Evolutionary conservation across 208 protist species (phyloP), one percentile per base, ranked within the genome.

Genomic region (Trypanosoma cruzi): DNA sequence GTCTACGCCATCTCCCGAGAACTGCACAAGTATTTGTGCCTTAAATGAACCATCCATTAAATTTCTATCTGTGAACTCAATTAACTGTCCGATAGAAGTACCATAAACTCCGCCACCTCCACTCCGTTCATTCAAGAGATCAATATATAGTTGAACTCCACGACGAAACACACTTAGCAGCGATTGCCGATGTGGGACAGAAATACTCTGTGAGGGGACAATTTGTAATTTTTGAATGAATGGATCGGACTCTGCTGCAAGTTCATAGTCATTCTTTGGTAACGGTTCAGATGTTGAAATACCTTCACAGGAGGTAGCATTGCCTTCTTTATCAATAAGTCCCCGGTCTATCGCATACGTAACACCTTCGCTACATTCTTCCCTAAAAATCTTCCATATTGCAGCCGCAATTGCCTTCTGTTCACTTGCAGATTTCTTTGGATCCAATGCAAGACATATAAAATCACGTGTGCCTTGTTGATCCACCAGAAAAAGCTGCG

Each of bases 401-500:
- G 85, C 69, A 18, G 71, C 70, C 1, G 80, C 81, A 24, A 93
- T 59, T 18, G 71, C 87, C 62, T 86, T 91, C 32, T 88, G 81
- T 53, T 90, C 82, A 57, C 84, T 87, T 29, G 71, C 56, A 34
- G 81, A 84, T 74, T 92, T 94, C 28, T 82, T 84, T n/a, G 46
- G 50, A 56, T 91, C 85, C 46, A 81, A 53, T 37, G 78, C 70
- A 7, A 75, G 24, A 56, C 66, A 59, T 16, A 73, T 56, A 66
- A 71, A 68, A 46, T 82, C 64, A 34, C 71, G 61, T 18, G 10
- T 37, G 29, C 67, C 57, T 29, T 63, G 49, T 1, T 64, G 36
- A 60, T 63, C 52, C 6, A 71, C 44, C 22, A 77, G 26, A 70
- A 75, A 80, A 40, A 70, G 53, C 31, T 80, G 75, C 58, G 75